Evolutionary conservation across 805 yeast genomes (phyloP), one percentile per base, ranked within the genome.

Genomic region (Blastobotrys americana): DNA sequence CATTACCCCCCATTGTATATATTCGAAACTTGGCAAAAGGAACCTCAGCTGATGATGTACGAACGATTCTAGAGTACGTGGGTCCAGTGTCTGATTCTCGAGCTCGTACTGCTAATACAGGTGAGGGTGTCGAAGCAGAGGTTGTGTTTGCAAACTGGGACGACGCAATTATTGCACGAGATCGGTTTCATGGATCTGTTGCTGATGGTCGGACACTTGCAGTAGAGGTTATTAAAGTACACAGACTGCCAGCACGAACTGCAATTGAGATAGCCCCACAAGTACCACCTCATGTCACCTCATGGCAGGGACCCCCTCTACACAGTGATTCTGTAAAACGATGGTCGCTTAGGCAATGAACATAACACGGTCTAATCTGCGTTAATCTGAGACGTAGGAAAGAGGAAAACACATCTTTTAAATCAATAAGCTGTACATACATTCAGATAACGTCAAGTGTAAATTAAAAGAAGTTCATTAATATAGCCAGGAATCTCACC

Each of bases 131-230:
- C 4, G 42, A 47, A 33, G 61, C 61, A 2, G 65, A 60, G 41
- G 51, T 59, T 10, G 37, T 47, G 27, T 59, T 60, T 45, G 45
- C 45, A 2, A 54, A 63, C 22, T 59, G 65, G 2, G 51, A 53
- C 0, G 53, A 52, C 10, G 55, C 74, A 21, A 53, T 56, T 9
- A 46, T 42, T 2, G 71, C 71, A 0, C 55, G 56, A 15, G 48
- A 50, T 16, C 48, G 56, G 33, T 61, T 74, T 27, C 59, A 76
- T 47, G 68, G 70, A 4, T 72, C 71, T 1, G 47, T 61, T n/a
- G 77, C 77, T 9, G 78, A 76, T 53, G 76, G 76, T 10, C 58
- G 72, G 40, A 60, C 60, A 2, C 48, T 73, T 6, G 55, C 56
- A 34, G 71, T 67, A 1, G 57, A 54, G 17, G 58, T 70, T 13